Conservation (phyloP, 805 yeast genomes). For the Candida boleticola region DNA sequence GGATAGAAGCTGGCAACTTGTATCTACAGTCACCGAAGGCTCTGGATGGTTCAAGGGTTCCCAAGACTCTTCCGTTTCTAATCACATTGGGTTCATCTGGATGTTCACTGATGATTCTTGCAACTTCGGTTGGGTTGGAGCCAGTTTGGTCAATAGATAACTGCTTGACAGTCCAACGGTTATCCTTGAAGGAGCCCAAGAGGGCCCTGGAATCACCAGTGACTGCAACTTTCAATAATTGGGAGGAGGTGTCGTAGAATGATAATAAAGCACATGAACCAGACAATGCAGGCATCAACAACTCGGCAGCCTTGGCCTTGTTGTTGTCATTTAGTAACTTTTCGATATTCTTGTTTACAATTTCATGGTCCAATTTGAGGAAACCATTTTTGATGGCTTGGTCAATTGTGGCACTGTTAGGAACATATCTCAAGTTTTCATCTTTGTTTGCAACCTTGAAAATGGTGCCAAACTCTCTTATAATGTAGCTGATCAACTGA, state of each 20-base stretch:
- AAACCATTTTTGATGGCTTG: constrained; percentile 81
- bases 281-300: constrained; percentile 87
- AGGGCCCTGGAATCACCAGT: constrained; percentile 96
- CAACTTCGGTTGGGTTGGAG: constrained; percentile 82
- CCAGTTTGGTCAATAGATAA: constrained; percentile 93
- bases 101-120: constrained; percentile 79
- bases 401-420: constrained; percentile 69
- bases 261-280: constrained; percentile 93
- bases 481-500: constrained; percentile 71
- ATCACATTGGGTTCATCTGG: constrained; percentile 87
- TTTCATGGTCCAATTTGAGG: constrained; percentile 77
- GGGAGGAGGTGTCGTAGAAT: constrained; percentile 75
- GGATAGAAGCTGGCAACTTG: constrained; percentile 76
- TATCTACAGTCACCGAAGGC: constrained; percentile 98
- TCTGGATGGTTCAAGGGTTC: constrained; percentile 90
- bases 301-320: constrained; percentile 66
- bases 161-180: constrained; percentile 84
- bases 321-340: constrained; percentile 66
- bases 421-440: constrained; percentile 52
- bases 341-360: constrained; percentile 73
- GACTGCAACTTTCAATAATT: constrained; percentile 81
- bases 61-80: constrained; percentile 85
- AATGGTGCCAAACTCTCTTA: constrained; percentile 67
- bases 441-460: constrained; percentile 54
- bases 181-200: constrained; percentile 67